A percentile compares a stretch with the other conserved stretches of the same genome.
phyloP scores from a whole-genome alignment of 495 filamentous ascomycete species.

The Lichenothelia convexa region DNA sequence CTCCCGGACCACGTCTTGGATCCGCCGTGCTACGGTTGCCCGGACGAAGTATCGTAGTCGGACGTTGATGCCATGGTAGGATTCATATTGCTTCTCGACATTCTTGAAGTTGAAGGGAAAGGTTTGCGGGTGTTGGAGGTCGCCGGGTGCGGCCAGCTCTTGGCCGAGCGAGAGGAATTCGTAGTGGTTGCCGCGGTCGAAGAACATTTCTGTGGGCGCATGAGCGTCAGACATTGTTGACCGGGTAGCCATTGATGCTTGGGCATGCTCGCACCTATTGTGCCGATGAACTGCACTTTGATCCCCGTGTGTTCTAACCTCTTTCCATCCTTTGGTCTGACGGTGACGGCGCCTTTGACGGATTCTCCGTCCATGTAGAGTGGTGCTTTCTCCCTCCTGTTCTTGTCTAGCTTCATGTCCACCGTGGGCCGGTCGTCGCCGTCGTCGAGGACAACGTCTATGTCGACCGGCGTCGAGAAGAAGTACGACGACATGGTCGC shows the following conservation, averaged over 20 bases:
- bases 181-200: slow-evolving; percentile 96
- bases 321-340: slow-evolving; percentile 96
- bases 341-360: slow-evolving; percentile 85
- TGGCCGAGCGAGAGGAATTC: slow-evolving; percentile 94
- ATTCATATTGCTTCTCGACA: slow-evolving; percentile 99
- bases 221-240: slow-evolving; percentile 1
- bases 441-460: slow-evolving; percentile 94
- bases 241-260: not conserved
- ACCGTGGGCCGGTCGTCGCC: slow-evolving; percentile 84
- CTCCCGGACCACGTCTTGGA: slow-evolving; percentile 95
- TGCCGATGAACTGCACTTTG: slow-evolving; percentile 99
- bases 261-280: slow-evolving; percentile 49
- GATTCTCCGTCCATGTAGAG: slow-evolving; percentile 97
- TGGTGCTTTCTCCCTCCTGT: slow-evolving; percentile 84
- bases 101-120: slow-evolving; percentile 99
- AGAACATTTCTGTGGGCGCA: slow-evolving; percentile 72
- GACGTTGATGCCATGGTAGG: slow-evolving; percentile 99
- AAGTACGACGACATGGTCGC: slow-evolving; percentile 92
- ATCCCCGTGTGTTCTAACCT: slow-evolving; percentile 95
- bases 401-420: slow-evolving; percentile 96
- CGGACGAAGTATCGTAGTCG: slow-evolving; percentile 96
- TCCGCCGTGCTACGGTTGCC: slow-evolving; percentile 86
- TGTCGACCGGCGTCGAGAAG: slow-evolving; percentile 95
- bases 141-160: slow-evolving; percentile 87
- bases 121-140: slow-evolving; percentile 94